Conservation (phyloP, 1,284 basidiomycete genomes). For the Entoloma clypeatum region DNA sequence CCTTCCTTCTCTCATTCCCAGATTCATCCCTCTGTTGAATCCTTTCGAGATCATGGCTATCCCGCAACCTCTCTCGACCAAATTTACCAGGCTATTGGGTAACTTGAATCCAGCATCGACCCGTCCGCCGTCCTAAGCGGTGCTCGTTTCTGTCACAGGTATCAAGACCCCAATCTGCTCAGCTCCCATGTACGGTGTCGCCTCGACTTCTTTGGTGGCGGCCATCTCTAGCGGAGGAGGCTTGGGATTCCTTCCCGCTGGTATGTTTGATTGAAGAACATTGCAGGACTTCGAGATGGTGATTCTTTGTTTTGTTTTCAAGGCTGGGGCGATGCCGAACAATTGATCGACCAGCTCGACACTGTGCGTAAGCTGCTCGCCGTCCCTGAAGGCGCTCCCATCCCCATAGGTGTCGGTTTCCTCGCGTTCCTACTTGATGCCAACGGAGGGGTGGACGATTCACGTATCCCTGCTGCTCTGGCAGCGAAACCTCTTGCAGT, state of each 20-base stretch:
- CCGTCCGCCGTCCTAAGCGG: too few relatives aligned
- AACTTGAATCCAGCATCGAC: too few relatives aligned
- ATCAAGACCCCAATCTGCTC: slow-evolving; percentile 25
- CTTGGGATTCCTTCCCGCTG: slow-evolving; percentile 27
- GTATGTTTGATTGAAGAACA: slow-evolving; percentile 12
- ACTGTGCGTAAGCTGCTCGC: slow-evolving; percentile 13
- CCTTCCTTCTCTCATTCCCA: too few relatives aligned
- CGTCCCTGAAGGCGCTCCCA: slow-evolving; percentile 16
- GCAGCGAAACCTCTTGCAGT: slow-evolving; percentile 26
- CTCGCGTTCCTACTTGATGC: slow-evolving; percentile 32
- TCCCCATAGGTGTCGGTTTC: slow-evolving; percentile 30
- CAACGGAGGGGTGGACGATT: slow-evolving; percentile 26
- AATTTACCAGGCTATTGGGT: slow-evolving; percentile 7
- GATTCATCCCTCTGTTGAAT: too few relatives aligned
- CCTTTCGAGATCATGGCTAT: too few relatives aligned
- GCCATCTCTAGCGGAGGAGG: slow-evolving; percentile 26
- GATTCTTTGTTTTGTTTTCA: background rate
- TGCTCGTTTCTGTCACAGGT: slow-evolving; percentile 13
- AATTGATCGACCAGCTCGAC: slow-evolving; percentile 1
- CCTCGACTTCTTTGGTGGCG: slow-evolving; percentile 21
- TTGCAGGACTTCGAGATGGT: background rate
- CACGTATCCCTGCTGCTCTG: slow-evolving; percentile 26
- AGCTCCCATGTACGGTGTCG: slow-evolving; percentile 28
- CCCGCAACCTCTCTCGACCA: slow-evolving; percentile 5
- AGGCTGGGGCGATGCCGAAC: slow-evolving; percentile 7